These are phyloP conservation scores for Fagopyrum esculentum DNA, from an alignment of 148 eudicot species.

Conservation along the genomic window DNA sequence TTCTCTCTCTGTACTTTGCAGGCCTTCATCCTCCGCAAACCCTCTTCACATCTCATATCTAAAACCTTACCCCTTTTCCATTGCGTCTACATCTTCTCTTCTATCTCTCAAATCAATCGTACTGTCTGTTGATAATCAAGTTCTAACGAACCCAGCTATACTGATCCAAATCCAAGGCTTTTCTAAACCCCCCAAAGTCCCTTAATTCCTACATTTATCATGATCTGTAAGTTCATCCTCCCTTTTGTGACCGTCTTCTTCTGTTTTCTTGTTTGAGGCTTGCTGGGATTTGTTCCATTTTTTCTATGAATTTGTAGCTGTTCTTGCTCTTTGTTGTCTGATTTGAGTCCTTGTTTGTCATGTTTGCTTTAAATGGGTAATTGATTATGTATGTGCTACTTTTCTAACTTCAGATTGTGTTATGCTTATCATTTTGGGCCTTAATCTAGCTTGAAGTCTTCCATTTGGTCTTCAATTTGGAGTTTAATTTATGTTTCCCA, in stretches of 20 bases:
- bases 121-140: constrained; percentile 16
- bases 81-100: constrained; percentile 13
- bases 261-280: neutral
- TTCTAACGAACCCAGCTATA: constrained; percentile 10
- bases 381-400: neutral
- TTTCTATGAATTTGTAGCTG: neutral
- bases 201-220: constrained; percentile 23
- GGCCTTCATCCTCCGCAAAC: constrained; percentile 13
- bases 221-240: constrained; percentile 47
- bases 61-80: constrained; percentile 12
- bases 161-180: constrained; percentile 23
- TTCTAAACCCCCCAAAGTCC: constrained; percentile 18
- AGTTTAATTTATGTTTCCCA: neutral
- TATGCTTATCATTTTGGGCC: neutral
- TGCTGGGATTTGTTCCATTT: too few species aligned
- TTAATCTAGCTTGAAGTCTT: neutral
- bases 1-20: constrained; percentile 11
- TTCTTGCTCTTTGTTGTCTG: neutral
- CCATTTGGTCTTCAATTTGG: neutral
- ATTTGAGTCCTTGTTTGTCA: constrained; percentile 13
- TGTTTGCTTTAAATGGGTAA: constrained; percentile 11
- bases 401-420: constrained; percentile 4
- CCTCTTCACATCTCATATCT: constrained; percentile 12
- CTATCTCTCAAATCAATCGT: constrained; percentile 12
- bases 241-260: constrained; percentile 9